These are phyloP conservation scores for Parasarocladium wereldwijsianum DNA, from an alignment of 2,329 filamentous ascomycete genomes.

Conservation along the genomic window DNA sequence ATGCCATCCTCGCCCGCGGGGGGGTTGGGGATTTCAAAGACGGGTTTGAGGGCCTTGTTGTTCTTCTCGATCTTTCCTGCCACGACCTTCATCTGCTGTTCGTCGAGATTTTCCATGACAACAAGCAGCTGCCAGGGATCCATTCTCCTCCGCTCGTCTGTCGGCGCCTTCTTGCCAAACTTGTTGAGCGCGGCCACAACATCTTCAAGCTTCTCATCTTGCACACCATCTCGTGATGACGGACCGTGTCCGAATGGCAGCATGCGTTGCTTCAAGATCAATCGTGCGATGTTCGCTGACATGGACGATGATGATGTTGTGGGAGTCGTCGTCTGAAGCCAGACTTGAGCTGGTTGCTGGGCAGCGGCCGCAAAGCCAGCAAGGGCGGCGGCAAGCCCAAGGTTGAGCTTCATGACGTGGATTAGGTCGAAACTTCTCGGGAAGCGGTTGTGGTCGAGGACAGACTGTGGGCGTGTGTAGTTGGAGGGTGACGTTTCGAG, in stretches of 20 bases:
- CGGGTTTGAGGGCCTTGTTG: conserved; percentile 13
- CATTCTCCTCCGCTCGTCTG: conserved; percentile 16
- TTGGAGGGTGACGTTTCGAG: too few species aligned
- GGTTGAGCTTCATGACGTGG: conserved; percentile 26
- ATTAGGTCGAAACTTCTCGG: not conserved
- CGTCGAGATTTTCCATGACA: conserved; percentile 40
- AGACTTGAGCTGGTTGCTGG: conserved; percentile 33
- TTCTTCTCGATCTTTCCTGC: conserved; percentile 18
- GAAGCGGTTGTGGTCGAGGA: too few species aligned
- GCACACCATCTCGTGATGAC: conserved; percentile 29
- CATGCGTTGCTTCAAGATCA: conserved; percentile 44
- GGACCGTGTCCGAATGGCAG: conserved; percentile 30
- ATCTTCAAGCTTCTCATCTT: conserved; percentile 24
- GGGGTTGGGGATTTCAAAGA: conserved; percentile 33
- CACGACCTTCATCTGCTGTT: conserved; percentile 28
- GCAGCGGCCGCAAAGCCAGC: conserved; percentile 17
- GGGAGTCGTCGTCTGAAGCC: conserved; percentile 25
- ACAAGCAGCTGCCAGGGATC: conserved; percentile 43
- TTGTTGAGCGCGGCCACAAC: conserved; percentile 42
- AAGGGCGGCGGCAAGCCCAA: conserved; percentile 23
- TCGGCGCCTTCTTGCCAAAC: conserved; percentile 37
- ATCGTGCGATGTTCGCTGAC: conserved; percentile 37
- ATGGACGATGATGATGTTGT: conserved; percentile 22
- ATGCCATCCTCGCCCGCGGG: conserved; percentile 29
- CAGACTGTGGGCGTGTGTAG: too few species aligned